A percentile compares a stretch with the other conserved stretches of the same genome.
phyloP scores from a whole-genome alignment of 768 basidiomycete species.

The Leccinum longicurvipes region DNA sequence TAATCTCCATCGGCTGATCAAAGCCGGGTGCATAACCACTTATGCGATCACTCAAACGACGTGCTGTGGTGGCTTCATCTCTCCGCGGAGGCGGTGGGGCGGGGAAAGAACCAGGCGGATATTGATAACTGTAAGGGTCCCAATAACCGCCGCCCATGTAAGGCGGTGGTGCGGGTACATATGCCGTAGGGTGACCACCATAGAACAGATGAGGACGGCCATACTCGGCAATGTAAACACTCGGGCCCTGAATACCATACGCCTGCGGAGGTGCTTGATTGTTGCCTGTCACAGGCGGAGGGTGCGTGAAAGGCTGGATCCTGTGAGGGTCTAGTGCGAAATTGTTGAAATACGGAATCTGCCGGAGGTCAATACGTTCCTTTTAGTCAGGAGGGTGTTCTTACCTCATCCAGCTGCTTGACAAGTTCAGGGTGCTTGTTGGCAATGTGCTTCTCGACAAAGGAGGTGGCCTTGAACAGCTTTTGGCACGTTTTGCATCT shows the following conservation, averaged over 20 bases:
- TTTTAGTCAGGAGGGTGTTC: slow-evolving; percentile 18
- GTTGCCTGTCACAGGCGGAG: slow-evolving; percentile 65
- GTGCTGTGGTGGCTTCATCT: slow-evolving; percentile 54
- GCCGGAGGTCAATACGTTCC: slow-evolving; percentile 18
- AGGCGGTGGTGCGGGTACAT: slow-evolving; percentile 36
- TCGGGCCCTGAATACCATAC: slow-evolving; percentile 68
- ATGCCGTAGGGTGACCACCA: slow-evolving; percentile 35
- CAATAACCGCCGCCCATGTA: slow-evolving; percentile 41
- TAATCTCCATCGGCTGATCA: slow-evolving; percentile 39
- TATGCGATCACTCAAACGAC: slow-evolving; percentile 77
- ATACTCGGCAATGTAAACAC: slow-evolving; percentile 49
- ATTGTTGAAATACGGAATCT: slow-evolving; percentile 92
- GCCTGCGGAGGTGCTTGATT: slow-evolving; percentile 81
- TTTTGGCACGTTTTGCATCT: slow-evolving; percentile 96
- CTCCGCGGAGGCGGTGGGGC: slow-evolving; percentile 44
- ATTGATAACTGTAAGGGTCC: slow-evolving; percentile 46
- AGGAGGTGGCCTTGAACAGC: slow-evolving; percentile 94
- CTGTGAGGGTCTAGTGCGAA: slow-evolving; percentile 95
- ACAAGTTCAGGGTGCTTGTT: slow-evolving; percentile 92
- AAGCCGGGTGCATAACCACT: slow-evolving; percentile 65
- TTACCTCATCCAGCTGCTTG: slow-evolving; percentile 80
- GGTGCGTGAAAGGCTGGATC: slow-evolving; percentile 80
- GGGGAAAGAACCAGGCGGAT: slow-evolving; percentile 36
- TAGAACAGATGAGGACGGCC: slow-evolving; percentile 39
- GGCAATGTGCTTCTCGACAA: slow-evolving; percentile 95